A percentile compares a stretch with the other conserved stretches of the same genome.
These are phyloP conservation scores for Corymbia maculata DNA, from an alignment of 345 rosid species.

Conservation along the genomic window DNA sequence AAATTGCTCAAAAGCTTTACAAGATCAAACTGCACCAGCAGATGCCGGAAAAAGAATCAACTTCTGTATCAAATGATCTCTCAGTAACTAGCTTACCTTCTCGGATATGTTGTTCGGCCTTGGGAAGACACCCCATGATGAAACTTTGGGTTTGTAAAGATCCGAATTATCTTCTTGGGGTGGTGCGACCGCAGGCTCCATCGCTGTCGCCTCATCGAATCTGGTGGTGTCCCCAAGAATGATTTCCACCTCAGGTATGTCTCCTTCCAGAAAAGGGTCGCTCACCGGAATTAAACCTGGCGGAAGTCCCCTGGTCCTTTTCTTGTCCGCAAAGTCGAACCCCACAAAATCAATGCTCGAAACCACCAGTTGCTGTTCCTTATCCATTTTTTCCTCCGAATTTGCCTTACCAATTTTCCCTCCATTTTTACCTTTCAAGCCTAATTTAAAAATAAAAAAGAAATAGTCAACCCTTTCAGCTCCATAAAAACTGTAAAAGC, in stretches of 20 bases:
- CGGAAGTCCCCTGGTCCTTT: slow-evolving; percentile 55
- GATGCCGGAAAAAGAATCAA: neutral
- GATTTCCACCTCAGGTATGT: slow-evolving; percentile 71
- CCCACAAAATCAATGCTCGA: slow-evolving; percentile 76
- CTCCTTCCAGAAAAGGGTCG: slow-evolving; percentile 52
- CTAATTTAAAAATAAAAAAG: slow-evolving; percentile 15
- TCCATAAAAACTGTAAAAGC: neutral
- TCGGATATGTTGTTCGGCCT: slow-evolving; percentile 82
- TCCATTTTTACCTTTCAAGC: slow-evolving; percentile 17
- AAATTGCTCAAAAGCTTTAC: neutral
- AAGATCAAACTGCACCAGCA: neutral
- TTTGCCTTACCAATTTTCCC: slow-evolving; percentile 6
- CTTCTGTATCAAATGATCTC: neutral
- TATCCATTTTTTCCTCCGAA: slow-evolving; percentile 11
- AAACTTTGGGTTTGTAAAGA: slow-evolving; percentile 79
- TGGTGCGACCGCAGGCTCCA: slow-evolving; percentile 7
- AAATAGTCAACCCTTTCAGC: neutral
- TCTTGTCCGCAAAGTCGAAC: slow-evolving; percentile 79
- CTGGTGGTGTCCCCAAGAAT: slow-evolving; percentile 71
- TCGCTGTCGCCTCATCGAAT: slow-evolving; percentile 18
- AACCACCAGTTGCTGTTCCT: slow-evolving; percentile 33
- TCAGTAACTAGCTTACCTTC: slow-evolving; percentile 30
- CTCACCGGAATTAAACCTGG: slow-evolving; percentile 58
- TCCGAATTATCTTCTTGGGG: slow-evolving; percentile 28
- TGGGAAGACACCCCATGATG: slow-evolving; percentile 92